These are phyloP conservation scores for Syzygium grande DNA, from an alignment of 345 rosid genomes.

Conservation along the genomic window DNA sequence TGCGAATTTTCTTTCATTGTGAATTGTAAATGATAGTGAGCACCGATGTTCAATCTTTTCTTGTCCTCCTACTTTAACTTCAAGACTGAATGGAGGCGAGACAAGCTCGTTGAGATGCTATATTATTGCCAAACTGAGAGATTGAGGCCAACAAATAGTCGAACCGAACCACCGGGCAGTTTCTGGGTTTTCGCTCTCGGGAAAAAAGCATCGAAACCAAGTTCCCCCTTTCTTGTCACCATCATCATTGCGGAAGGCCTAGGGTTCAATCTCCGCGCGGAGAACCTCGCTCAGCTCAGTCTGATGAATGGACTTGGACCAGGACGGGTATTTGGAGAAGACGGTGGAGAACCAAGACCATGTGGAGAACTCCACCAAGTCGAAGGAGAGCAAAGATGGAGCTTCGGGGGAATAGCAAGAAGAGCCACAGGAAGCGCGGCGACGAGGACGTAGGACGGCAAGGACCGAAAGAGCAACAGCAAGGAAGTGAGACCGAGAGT, in stretches of 20 bases:
- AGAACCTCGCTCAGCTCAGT: background rate
- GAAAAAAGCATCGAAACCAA: background rate
- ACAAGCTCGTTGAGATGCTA: no score
- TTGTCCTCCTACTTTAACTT: background rate
- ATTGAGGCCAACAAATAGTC: background rate
- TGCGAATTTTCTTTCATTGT: background rate
- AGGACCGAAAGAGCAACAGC: constrained; percentile 22
- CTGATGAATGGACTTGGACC: constrained; percentile 63
- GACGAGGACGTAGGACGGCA: constrained; percentile 20
- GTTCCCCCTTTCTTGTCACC: background rate
- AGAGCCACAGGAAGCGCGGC: constrained; percentile 57
- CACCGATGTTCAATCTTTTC: background rate
- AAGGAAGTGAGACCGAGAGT: no score
- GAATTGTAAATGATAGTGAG: background rate
- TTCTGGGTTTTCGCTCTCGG: no score
- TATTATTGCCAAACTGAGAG: background rate
- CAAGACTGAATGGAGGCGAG: no score
- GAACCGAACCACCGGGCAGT: background rate
- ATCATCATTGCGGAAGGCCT: background rate
- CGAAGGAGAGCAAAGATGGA: constrained; percentile 25
- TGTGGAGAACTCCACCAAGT: constrained; percentile 22
- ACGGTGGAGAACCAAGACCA: constrained; percentile 41
- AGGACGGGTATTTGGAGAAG: constrained; percentile 78
- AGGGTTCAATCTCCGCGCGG: background rate
- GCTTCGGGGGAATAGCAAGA: constrained; percentile 48